A percentile compares a stretch with the other conserved stretches of the same genome.
Conservation (phyloP, 345 rosid genomes). For the Diplotaxis tenuifolia region DNA sequence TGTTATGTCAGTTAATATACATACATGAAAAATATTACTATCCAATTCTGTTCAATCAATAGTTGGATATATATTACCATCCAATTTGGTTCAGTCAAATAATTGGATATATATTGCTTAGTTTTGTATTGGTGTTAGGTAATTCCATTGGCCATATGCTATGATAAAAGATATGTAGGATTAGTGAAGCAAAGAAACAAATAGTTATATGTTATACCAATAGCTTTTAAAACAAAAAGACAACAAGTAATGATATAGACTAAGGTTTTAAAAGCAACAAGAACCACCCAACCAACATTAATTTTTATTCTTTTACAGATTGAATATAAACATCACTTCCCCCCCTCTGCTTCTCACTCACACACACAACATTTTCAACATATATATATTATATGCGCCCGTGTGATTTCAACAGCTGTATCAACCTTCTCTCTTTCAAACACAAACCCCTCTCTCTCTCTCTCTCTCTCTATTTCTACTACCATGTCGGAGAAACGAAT, state of each 20-base stretch:
- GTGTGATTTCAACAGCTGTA: constrained; percentile 40
- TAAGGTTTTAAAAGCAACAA: constrained; percentile 25
- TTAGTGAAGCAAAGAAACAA: constrained; percentile 31
- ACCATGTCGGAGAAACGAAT: constrained; percentile 35
- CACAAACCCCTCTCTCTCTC: background rate
- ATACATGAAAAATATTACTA: background rate
- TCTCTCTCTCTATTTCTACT: constrained; percentile 1
- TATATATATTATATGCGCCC: constrained; percentile 12
- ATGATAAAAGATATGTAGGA: constrained; percentile 7
- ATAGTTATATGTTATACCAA: constrained; percentile 29
- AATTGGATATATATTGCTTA: background rate
- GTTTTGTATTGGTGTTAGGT: constrained; percentile 12
- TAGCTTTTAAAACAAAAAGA: constrained; percentile 32
- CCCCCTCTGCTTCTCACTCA: constrained; percentile 20
- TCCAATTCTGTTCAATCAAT: too few relatives aligned
- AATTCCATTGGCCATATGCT: constrained; percentile 15
- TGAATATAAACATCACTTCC: constrained; percentile 23
- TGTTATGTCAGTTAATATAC: background rate
- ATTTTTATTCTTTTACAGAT: constrained; percentile 21
- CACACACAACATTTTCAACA: constrained; percentile 12
- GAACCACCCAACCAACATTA: constrained; percentile 37
- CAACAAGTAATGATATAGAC: constrained; percentile 31
- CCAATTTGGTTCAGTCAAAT: background rate
- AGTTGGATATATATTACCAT: background rate
- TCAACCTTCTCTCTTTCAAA: constrained; percentile 19